phyloP scores from a whole-genome alignment of 441 rosid genomes.

The Aquilaria agallochum region DNA sequence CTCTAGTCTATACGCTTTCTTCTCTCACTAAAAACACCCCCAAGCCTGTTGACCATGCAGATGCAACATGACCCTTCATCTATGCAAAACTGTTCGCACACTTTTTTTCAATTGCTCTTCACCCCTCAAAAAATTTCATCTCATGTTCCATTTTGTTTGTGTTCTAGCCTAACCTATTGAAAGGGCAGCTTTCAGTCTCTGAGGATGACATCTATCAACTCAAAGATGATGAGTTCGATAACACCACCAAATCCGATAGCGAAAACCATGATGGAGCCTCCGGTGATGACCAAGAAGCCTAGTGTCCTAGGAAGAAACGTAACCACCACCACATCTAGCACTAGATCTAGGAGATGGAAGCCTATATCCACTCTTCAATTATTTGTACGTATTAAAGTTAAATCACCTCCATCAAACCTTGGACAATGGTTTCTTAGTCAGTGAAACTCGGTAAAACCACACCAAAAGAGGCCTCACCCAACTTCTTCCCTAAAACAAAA shows the following conservation, averaged over 20 bases:
- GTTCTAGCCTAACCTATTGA: conserved; percentile 86
- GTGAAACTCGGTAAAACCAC: conserved; percentile 71
- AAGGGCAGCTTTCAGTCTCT: conserved; percentile 48
- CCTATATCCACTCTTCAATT: conserved; percentile 27
- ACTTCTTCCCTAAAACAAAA: conserved; percentile 86
- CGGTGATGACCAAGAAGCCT: conserved; percentile 63
- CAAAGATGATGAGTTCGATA: conserved; percentile 67
- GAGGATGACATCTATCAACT: conserved; percentile 53
- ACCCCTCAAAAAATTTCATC: no score
- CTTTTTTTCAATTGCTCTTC: no score
- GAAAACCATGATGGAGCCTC: conserved; percentile 70
- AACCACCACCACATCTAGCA: conserved; percentile 75
- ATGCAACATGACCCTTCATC: no score
- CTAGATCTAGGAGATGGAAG: conserved; percentile 85
- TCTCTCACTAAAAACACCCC: no score
- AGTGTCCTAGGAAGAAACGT: conserved; percentile 54
- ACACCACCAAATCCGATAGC: conserved; percentile 79
- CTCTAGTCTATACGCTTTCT: no score
- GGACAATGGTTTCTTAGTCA: conserved; percentile 54
- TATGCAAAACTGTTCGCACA: no score
- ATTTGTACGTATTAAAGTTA: not conserved
- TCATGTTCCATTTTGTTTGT: not conserved
- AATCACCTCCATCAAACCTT: conserved; percentile 29
- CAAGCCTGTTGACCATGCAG: no score
- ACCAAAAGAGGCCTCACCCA: conserved; percentile 95